These are phyloP conservation scores for Alliaria petiolata DNA, from an alignment of 345 rosid species.

Conservation along the genomic window DNA sequence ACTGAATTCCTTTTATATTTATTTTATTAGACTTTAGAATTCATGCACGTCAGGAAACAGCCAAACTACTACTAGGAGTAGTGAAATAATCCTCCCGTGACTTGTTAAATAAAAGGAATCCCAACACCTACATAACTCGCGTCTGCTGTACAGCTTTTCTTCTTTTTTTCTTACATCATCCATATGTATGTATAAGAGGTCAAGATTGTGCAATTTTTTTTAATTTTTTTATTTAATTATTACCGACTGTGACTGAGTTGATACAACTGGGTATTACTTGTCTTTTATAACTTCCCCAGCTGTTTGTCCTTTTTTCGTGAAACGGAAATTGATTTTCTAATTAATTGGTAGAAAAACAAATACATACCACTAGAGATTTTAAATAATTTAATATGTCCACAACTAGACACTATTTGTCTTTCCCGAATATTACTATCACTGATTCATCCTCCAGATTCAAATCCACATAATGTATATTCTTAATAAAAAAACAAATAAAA, in stretches of 20 bases:
- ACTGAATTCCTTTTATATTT: neutral
- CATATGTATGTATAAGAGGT: neutral
- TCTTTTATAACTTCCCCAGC: conserved; percentile 20
- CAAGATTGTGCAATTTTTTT: neutral
- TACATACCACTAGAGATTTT: neutral
- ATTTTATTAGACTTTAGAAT: neutral
- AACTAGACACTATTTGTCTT: too few relatives aligned
- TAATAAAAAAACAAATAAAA: too few relatives aligned
- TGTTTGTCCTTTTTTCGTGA: conserved; percentile 5
- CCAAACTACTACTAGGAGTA: neutral
- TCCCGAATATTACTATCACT: too few relatives aligned
- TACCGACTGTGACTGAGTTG: conserved; percentile 27
- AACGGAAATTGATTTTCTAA: neutral
- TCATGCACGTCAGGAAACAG: conserved; percentile 13
- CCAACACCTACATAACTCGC: conserved; percentile 6
- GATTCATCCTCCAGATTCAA: too few relatives aligned
- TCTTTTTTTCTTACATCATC: conserved; percentile 1
- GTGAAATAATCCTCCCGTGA: conserved; percentile 13
- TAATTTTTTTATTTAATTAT: neutral
- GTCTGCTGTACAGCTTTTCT: conserved; percentile 1
- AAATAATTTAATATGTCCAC: neutral
- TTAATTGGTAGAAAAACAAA: neutral
- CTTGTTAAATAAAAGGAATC: conserved; percentile 6
- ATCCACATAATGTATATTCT: too few relatives aligned
- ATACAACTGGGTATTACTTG: conserved; percentile 30